These are phyloP conservation scores for Phlegmacium glaucopus DNA, from an alignment of 768 basidiomycete genomes.

Conservation along the genomic window DNA sequence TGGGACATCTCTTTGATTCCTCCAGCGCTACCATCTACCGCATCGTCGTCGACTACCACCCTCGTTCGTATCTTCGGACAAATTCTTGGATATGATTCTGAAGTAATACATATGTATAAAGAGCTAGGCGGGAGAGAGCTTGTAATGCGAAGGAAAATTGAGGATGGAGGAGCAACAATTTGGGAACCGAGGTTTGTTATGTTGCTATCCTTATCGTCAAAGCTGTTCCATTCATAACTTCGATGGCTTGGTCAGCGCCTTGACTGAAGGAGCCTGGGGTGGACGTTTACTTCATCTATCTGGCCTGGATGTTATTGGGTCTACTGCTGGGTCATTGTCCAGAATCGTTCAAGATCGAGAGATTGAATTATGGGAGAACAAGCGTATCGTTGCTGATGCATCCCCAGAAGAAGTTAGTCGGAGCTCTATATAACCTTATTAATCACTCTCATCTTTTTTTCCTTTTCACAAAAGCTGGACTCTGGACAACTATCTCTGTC, in stretches of 20 bases:
- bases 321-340: constrained; percentile 61
- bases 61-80: constrained; percentile 53
- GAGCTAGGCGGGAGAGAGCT: constrained; percentile 65
- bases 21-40: constrained; percentile 53
- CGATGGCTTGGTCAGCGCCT: constrained; percentile 30
- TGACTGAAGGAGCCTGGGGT: constrained; percentile 57
- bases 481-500: constrained; percentile 43
- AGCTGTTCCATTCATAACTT: background rate
- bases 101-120: constrained; percentile 64
- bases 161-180: constrained; percentile 53
- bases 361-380: constrained; percentile 61
- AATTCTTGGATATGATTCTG: constrained; percentile 57
- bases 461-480: constrained; percentile 7
- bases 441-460: background rate
- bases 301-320: constrained; percentile 61
- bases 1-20: constrained; percentile 67
- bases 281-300: constrained; percentile 57
- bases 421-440: background rate
- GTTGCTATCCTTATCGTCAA: background rate
- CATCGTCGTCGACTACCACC: constrained; percentile 58
- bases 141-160: constrained; percentile 56
- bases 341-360: constrained; percentile 60
- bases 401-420: constrained; percentile 39
- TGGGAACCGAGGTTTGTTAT: constrained; percentile 54
- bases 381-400: constrained; percentile 51